phyloP scores from a whole-genome alignment of 768 basidiomycete genomes.

The Terana coerulea region DNA sequence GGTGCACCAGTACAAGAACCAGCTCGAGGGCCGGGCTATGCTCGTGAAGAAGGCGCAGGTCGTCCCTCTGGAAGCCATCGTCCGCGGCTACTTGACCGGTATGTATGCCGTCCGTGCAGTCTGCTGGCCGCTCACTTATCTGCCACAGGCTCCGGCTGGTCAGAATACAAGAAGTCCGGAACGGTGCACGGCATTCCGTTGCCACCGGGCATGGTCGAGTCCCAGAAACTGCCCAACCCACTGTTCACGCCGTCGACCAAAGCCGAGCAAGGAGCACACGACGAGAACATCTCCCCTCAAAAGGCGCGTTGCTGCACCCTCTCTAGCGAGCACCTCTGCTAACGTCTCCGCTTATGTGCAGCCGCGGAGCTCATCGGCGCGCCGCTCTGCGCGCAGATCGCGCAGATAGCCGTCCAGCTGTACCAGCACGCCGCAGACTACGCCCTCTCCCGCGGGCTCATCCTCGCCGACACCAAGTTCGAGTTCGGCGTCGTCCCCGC shows the following conservation, averaged over 20 bases:
- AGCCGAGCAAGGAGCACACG: conserved; percentile 89
- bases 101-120: conserved; percentile 15
- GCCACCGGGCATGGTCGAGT: conserved; percentile 78
- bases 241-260: conserved; percentile 97
- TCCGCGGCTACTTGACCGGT: conserved; percentile 97
- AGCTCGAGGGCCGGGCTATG: conserved; percentile 85
- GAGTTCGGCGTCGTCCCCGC: conserved; percentile 82
- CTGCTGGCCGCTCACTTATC: neutral
- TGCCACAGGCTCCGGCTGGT: conserved; percentile 87
- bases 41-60: conserved; percentile 88
- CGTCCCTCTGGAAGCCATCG: conserved; percentile 91
- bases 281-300: conserved; percentile 98
- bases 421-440: conserved; percentile 75
- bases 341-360: conserved; percentile 23
- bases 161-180: conserved; percentile 82
- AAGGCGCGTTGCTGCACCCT: conserved; percentile 50
- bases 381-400: conserved; percentile 58
- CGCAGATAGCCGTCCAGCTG: conserved; percentile 55
- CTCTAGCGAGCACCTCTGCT: neutral
- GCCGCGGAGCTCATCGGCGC: conserved; percentile 65
- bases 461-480: conserved; percentile 98
- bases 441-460: conserved; percentile 73
- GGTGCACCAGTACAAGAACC: conserved; percentile 66
- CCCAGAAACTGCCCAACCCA: conserved; percentile 74
- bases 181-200: conserved; percentile 86